phyloP scores from a whole-genome alignment of 2,329 filamentous ascomycete species.

The Neopestalotiopsis clavispora region DNA sequence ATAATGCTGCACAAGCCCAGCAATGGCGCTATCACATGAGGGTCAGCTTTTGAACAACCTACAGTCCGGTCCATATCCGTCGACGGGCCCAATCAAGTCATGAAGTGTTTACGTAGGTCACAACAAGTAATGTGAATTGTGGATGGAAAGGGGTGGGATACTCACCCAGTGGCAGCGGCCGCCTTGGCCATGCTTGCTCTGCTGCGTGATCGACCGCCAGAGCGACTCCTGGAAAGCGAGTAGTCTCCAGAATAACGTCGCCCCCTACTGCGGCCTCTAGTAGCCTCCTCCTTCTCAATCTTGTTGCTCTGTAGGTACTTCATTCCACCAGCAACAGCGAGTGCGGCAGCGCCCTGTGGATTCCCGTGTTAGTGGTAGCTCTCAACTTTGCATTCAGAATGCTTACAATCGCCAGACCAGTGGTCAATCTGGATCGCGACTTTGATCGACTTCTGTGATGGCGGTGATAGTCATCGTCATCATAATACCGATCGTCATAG shows the following conservation, averaged over 20 bases:
- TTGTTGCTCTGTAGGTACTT: conserved; percentile 68
- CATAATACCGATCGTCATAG: conserved; percentile 48
- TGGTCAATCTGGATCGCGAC: conserved; percentile 55
- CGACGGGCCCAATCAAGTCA: background rate
- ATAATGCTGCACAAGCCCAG: conserved; percentile 62
- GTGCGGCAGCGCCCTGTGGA: conserved; percentile 54
- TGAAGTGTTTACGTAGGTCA: background rate
- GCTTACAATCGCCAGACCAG: conserved; percentile 63
- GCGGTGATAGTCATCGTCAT: conserved; percentile 43
- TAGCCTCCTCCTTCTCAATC: conserved; percentile 62
- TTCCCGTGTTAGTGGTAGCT: background rate
- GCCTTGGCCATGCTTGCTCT: conserved; percentile 54
- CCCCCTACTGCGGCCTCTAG: conserved; percentile 59
- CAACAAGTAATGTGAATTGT: too few species aligned
- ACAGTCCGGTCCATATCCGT: background rate
- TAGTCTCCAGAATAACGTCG: conserved; percentile 49
- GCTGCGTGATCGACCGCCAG: conserved; percentile 40
- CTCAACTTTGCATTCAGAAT: background rate
- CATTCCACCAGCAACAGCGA: conserved; percentile 68
- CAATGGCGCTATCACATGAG: conserved; percentile 49
- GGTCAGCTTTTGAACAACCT: background rate
- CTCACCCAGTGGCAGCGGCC: conserved; percentile 56
- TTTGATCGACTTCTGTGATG: conserved; percentile 42
- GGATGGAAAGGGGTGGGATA: background rate
- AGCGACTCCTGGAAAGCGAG: conserved; percentile 50